Percentiles rank a stretch among this genome's conserved stretches.
phyloP scores from a whole-genome alignment of 2,329 filamentous ascomycete genomes.

The Elsinoe australis region DNA sequence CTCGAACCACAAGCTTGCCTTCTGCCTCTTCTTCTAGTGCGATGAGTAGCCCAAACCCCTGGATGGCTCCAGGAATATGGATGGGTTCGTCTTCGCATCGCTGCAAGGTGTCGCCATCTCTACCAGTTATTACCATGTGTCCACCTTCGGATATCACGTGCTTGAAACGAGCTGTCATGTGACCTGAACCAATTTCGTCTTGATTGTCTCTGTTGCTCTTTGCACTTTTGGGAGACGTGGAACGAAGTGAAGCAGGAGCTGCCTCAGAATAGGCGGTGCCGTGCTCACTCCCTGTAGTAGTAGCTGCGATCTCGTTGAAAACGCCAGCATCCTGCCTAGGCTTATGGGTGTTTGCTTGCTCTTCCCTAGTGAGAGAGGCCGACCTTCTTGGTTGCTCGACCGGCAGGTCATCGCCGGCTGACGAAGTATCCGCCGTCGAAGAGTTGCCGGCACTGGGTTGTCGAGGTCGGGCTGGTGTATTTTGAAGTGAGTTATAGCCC shows the following conservation, averaged over 20 bases:
- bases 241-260: conserved; percentile 26
- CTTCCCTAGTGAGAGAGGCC: conserved; percentile 1
- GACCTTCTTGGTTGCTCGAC: conserved; percentile 5
- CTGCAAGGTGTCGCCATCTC: conserved; percentile 63
- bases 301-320: conserved; percentile 32
- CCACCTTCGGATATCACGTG: conserved; percentile 69
- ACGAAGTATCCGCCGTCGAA: neutral
- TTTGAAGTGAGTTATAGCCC: conserved; percentile 5
- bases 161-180: conserved; percentile 67
- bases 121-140: conserved; percentile 74
- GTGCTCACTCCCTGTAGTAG: conserved; percentile 22
- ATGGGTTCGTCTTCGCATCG: conserved; percentile 88
- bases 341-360: conserved; percentile 2
- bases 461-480: conserved; percentile 5
- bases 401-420: too few relatives aligned
- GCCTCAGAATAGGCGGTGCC: conserved; percentile 15
- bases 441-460: conserved; percentile 2
- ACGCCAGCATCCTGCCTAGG: conserved; percentile 25
- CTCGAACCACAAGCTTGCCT: conserved; percentile 60
- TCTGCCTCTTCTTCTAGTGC: conserved; percentile 59
- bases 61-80: conserved; percentile 73
- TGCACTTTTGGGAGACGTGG: conserved; percentile 25
- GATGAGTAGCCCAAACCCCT: conserved; percentile 70
- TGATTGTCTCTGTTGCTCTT: conserved; percentile 33
- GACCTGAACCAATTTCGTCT: conserved; percentile 36